Conservation (phyloP, 2,329 filamentous ascomycete species). For the Sarocladiaceae sp. region DNA sequence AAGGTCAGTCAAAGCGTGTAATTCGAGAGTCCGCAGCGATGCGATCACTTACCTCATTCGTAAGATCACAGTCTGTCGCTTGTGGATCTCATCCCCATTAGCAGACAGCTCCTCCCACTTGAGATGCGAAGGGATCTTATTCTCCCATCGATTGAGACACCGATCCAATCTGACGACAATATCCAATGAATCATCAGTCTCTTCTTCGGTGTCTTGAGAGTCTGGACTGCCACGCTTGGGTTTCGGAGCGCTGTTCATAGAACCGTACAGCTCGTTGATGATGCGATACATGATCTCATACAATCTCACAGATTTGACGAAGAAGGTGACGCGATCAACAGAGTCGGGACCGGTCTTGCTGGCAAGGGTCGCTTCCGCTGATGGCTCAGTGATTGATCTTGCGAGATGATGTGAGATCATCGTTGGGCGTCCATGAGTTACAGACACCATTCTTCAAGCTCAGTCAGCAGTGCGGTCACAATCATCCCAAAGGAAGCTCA, state of each 20-base stretch:
- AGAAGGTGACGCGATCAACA: slow-evolving; percentile 21
- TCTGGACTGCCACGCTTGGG: slow-evolving; percentile 1
- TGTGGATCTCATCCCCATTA: slow-evolving; percentile 18
- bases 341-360: slow-evolving; percentile 11
- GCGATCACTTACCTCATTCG: slow-evolving; percentile 23
- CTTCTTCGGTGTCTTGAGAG: slow-evolving; percentile 8
- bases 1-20: slow-evolving; percentile 16
- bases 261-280: slow-evolving; percentile 22
- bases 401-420: slow-evolving; percentile 27
- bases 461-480: slow-evolving; percentile 9
- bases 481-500: slow-evolving; percentile 11
- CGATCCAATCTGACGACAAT: slow-evolving; percentile 27
- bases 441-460: slow-evolving; percentile 25
- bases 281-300: slow-evolving; percentile 33
- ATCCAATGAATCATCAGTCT: slow-evolving; percentile 23
- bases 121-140: slow-evolving; percentile 21
- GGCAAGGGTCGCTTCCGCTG: neutral
- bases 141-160: slow-evolving; percentile 22
- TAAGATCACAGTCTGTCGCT: slow-evolving; percentile 28
- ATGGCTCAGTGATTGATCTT: neutral
- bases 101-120: slow-evolving; percentile 12
- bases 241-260: neutral
- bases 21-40: neutral
- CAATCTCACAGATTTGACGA: slow-evolving; percentile 29
- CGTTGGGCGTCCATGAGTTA: slow-evolving; percentile 30